Conservation (phyloP, 768 basidiomycete genomes). For the Vishniacozyma victoriae region DNA sequence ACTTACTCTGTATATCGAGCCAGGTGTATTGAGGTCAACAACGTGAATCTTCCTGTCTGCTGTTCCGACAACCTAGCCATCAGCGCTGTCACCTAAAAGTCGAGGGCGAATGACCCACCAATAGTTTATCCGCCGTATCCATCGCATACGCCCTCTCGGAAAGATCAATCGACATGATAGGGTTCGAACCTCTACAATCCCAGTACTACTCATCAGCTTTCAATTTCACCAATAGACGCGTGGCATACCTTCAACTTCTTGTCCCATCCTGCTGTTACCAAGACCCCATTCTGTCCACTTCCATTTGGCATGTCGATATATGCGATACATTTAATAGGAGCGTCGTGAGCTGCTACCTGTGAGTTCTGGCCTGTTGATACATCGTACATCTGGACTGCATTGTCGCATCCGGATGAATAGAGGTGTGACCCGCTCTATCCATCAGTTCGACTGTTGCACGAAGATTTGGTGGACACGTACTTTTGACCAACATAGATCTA, state of each 20-base stretch:
- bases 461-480: constrained; percentile 51
- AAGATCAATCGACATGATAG: constrained; percentile 72
- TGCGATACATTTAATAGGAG: constrained; percentile 72
- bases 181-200: constrained; percentile 73
- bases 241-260: constrained; percentile 81
- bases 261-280: constrained; percentile 96
- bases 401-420: constrained; percentile 89
- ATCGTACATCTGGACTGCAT: constrained; percentile 90
- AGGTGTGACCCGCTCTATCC: constrained; percentile 82
- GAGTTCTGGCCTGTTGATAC: constrained; percentile 69
- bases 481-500: constrained; percentile 86
- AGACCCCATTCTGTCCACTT: constrained; percentile 52
- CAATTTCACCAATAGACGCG: background rate
- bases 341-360: constrained; percentile 87
- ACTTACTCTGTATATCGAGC: constrained; percentile 65
- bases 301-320: constrained; percentile 66
- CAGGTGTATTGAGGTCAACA: constrained; percentile 78
- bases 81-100: background rate
- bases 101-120: constrained; percentile 49
- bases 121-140: constrained; percentile 71
- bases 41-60: constrained; percentile 89
- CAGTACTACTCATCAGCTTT: constrained; percentile 62
- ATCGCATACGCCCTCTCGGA: constrained; percentile 76
- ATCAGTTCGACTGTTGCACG: constrained; percentile 5
- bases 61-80: constrained; percentile 66